Conservation (phyloP, 495 filamentous ascomycete genomes). For the Antarctomyces pellizariae region DNA sequence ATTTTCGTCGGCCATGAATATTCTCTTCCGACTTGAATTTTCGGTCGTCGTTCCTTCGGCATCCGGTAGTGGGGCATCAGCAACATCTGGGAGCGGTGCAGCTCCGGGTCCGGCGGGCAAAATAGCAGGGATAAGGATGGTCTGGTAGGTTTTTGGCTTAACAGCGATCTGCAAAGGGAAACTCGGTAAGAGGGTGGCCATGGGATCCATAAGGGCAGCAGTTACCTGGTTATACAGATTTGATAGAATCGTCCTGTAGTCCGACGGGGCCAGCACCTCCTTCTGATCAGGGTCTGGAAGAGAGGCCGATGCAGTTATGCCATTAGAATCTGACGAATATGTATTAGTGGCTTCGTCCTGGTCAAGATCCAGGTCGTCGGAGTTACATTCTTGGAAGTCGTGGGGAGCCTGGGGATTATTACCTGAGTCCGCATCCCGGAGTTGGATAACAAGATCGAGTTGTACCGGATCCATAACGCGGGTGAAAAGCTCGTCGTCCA, state of each 20-base stretch:
- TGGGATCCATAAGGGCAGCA: constrained; percentile 25
- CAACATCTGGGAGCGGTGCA: constrained; percentile 43
- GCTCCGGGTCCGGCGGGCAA: constrained; percentile 54
- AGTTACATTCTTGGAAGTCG: constrained; percentile 6
- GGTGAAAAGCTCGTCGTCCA: constrained; percentile 66
- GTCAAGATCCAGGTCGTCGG: constrained; percentile 8
- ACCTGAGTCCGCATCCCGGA: constrained; percentile 10
- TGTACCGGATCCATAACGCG: constrained; percentile 46
- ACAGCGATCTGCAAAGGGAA: constrained; percentile 11
- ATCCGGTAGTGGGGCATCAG: constrained; percentile 27
- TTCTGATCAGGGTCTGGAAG: constrained; percentile 1
- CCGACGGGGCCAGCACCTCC: constrained; percentile 5
- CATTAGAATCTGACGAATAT: no score
- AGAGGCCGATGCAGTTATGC: no score
- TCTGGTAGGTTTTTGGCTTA: constrained; percentile 14
- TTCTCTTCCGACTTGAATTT: constrained; percentile 35
- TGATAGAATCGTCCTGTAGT: constrained; percentile 24
- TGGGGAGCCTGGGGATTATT: constrained; percentile 7
- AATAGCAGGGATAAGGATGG: constrained; percentile 36
- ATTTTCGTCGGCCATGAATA: constrained; percentile 48
- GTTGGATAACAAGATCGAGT: constrained; percentile 47
- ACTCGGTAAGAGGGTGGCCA: constrained; percentile 12
- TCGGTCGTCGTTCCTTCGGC: constrained; percentile 10
- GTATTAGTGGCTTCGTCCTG: no score
- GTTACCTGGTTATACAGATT: constrained; percentile 35